Evolutionary conservation across 192 early-diverging fungal species (phyloP), one percentile per base, ranked within the genome.

Genomic region (Coemansia sp.): DNA sequence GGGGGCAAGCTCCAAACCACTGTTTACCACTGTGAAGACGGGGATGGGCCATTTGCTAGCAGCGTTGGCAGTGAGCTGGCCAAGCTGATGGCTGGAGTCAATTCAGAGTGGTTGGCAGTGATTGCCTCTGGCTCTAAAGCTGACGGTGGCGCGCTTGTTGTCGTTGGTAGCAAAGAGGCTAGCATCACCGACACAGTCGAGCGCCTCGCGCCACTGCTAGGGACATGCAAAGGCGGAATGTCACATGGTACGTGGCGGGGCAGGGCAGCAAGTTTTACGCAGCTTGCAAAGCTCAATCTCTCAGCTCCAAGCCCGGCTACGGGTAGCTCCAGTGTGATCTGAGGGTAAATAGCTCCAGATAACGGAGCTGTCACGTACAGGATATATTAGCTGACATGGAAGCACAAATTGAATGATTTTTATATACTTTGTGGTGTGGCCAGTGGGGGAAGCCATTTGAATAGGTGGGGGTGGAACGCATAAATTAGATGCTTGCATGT

Each of bases 171-270:
- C 62, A 31, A 46, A 5, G 38, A 51, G 9, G 58, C 20, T 0
- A 58, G n/a, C 8, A 60, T 71, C 14, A 31, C 14, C 18, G 33
- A 51, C 5, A 37, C 63, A 24, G 37, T 71, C 24, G 57, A 34
- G 21, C 69, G 51, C 4, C 56, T 71, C 37, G 35, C 36, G 7
- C 24, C 28, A 16, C 33, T 65, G 39, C 24, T 71, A 7, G 69
- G 69, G 24, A 36, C 59, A 9, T 65, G 58, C 62, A 71, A 71
- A 13, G 69, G 69, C 38, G 69, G 69, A 37, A 13, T 60, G n/a
- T 34, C 35, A 33, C 69, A 59, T n/a, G 69, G 69, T n/a, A 18
- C 64, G 9, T 71, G 69, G 69, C 69, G 64, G 60, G 69, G 69
- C 21, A 71, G 65, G 38, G 69, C 62, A 26, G 21, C 42, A 3